These are phyloP conservation scores for Lachancea nothofagi DNA, from an alignment of 805 yeast species.

Conservation along the genomic window DNA sequence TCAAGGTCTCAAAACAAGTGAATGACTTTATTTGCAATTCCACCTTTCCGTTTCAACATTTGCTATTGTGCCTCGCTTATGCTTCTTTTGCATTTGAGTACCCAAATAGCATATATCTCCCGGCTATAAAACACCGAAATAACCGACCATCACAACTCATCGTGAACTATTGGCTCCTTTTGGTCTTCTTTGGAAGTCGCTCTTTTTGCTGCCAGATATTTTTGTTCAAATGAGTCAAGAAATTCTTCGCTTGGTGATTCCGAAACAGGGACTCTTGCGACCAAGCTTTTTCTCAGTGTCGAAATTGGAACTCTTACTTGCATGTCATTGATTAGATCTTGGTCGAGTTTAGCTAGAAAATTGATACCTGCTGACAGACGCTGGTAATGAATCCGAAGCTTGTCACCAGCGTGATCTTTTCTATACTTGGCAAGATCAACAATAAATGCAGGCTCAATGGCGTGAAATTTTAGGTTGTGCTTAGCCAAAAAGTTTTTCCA, in stretches of 20 bases:
- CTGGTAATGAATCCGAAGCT: slow-evolving; percentile 79
- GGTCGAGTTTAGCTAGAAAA: slow-evolving; percentile 80
- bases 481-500: slow-evolving; percentile 64
- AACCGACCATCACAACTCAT: slow-evolving; percentile 1
- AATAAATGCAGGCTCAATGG: slow-evolving; percentile 79
- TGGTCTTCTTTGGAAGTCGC: background rate
- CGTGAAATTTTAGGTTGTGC: slow-evolving; percentile 53
- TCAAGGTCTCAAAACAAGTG: no score
- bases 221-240: background rate
- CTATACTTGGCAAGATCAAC: slow-evolving; percentile 71
- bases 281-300: slow-evolving; percentile 8
- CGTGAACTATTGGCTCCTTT: background rate
- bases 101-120: no score
- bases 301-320: slow-evolving; percentile 46
- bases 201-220: background rate
- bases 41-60: no score
- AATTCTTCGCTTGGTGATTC: background rate
- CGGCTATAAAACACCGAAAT: background rate
- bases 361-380: slow-evolving; percentile 68
- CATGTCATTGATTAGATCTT: slow-evolving; percentile 86
- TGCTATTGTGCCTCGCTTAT: no score
- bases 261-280: background rate
- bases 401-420: slow-evolving; percentile 66
- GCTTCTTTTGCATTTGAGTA: no score
- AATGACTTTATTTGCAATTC: no score